Evolutionary conservation across 768 basidiomycete genomes (phyloP), one percentile per base, ranked within the genome.

Genomic region (Kwoniella botswanensis): DNA sequence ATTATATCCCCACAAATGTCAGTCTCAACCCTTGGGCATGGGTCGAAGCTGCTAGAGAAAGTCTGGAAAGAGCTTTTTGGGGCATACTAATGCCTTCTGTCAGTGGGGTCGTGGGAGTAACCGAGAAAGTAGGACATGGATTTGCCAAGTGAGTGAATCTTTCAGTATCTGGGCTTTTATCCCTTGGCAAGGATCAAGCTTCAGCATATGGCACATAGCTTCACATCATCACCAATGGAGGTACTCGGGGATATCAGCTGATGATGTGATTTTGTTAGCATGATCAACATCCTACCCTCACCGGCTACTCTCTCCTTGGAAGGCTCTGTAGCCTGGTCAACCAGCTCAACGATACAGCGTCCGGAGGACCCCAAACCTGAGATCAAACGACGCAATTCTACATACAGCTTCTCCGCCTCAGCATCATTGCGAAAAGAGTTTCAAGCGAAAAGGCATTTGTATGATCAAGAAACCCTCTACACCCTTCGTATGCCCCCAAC

Each of bases 31-130:
- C 67, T n/a, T 68, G 67, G 67, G 42, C 52, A 13, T 68, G 67
- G 67, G 11, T 68, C 21, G 67, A 68, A 21, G 54, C 59, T 42
- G 67, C 60, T 22, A n/a, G 54, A 24, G 61, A 63, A 35, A 50
- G 50, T n/a, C 24, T 68, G 7, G 67, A 68, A 57, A 55, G 60
- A n/a, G 67, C 67, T 5, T 68, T 68, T 22, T 68, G 67, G 67
- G 67, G 61, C 7, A 54, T 68, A 22, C 24, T 68, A 18, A 68
- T 68, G 67, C 67, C 67, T 50, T 68, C 67, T 46, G 67, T 68
- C 44, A 63, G 67, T 35, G 67, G 67, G 12, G 43, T 68, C 13
- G 43, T 68, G 5, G 67, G 67, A 10, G 54, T 68, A 3, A 62
- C 60, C 10, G 60, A 68, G n/a, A 62, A 62, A 42, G 54, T 68